Percentiles rank a stretch among this genome's conserved stretches.
These are phyloP conservation scores for Pseudocercospora vitis DNA, from an alignment of 2,329 filamentous ascomycete species.

Conservation along the genomic window DNA sequence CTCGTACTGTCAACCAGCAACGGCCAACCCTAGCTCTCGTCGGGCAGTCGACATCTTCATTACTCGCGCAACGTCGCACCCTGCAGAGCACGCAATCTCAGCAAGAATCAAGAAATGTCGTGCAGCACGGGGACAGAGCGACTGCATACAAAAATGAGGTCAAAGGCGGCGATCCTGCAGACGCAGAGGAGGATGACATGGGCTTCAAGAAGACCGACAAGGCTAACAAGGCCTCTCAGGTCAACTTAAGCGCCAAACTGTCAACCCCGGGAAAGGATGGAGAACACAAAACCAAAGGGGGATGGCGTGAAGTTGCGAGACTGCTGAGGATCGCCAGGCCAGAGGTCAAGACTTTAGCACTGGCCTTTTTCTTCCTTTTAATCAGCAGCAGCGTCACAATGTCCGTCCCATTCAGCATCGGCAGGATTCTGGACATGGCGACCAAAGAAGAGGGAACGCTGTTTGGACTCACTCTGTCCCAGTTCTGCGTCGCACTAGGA, in stretches of 20 bases:
- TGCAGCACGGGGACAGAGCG: slow-evolving; percentile 17
- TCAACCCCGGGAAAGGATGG: slow-evolving; percentile 69
- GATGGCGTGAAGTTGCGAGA: slow-evolving; percentile 76
- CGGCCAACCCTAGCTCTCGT: slow-evolving; percentile 18
- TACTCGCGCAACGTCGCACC: slow-evolving; percentile 17
- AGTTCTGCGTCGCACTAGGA: slow-evolving; percentile 83
- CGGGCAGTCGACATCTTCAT: slow-evolving; percentile 8
- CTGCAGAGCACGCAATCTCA: slow-evolving; percentile 25
- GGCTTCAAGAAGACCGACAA: slow-evolving; percentile 75
- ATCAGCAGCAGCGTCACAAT: slow-evolving; percentile 91
- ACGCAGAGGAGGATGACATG: slow-evolving; percentile 51
- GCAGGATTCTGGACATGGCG: slow-evolving; percentile 89
- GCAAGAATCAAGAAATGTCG: slow-evolving; percentile 18
- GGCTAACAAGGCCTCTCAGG: slow-evolving; percentile 79
- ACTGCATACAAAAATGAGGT: slow-evolving; percentile 24
- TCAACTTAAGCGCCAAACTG: slow-evolving; percentile 84
- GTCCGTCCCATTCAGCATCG: slow-evolving; percentile 95
- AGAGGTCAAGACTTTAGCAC: slow-evolving; percentile 73
- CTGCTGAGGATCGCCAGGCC: slow-evolving; percentile 86
- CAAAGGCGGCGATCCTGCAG: slow-evolving; percentile 32
- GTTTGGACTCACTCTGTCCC: slow-evolving; percentile 79
- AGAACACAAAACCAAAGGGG: slow-evolving; percentile 51
- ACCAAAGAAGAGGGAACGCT: slow-evolving; percentile 71
- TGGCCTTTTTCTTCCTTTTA: slow-evolving; percentile 82
- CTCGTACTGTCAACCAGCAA: slow-evolving; percentile 5